phyloP scores from a whole-genome alignment of 1,284 basidiomycete genomes.

The Leucoagaricus sp. region DNA sequence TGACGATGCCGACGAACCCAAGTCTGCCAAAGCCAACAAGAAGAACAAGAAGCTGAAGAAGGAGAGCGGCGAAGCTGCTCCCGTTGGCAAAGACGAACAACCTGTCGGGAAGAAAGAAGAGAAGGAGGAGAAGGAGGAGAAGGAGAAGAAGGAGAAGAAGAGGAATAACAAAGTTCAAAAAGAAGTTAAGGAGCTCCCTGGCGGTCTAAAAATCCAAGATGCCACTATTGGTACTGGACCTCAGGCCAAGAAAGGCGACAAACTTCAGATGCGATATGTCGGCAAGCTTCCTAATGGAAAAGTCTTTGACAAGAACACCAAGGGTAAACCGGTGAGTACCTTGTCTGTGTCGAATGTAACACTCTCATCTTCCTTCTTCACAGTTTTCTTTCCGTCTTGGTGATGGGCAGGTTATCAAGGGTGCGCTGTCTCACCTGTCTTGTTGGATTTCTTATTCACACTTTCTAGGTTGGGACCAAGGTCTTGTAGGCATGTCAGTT shows the following conservation, averaged over 20 bases:
- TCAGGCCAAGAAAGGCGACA: constrained; percentile 84
- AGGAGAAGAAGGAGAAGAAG: constrained; percentile 33
- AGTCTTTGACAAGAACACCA: constrained; percentile 87
- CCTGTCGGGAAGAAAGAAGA: constrained; percentile 37
- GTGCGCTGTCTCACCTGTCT: constrained; percentile 31
- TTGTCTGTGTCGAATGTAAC: constrained; percentile 11
- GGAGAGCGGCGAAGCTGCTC: constrained; percentile 56
- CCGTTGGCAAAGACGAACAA: constrained; percentile 39
- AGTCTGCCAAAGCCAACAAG: constrained; percentile 58
- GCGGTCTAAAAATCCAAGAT: constrained; percentile 82
- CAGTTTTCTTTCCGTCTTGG: constrained; percentile 89
- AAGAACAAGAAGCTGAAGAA: constrained; percentile 80
- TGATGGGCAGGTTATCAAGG: constrained; percentile 90
- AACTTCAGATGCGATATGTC: constrained; percentile 86
- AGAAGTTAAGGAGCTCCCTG: constrained; percentile 51
- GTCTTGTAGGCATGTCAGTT: constrained; percentile 89
- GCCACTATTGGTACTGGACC: constrained; percentile 80
- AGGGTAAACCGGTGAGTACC: constrained; percentile 77
- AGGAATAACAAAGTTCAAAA: not conserved
- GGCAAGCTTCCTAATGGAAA: constrained; percentile 88
- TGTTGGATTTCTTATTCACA: constrained; percentile 6
- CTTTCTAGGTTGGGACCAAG: constrained; percentile 82
- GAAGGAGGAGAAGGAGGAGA: constrained; percentile 36
- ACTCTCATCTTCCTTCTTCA: constrained; percentile 9
- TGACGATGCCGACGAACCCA: constrained; percentile 43